These are phyloP conservation scores for Epichloe brachyelytri DNA, from an alignment of 2,329 filamentous ascomycete genomes.

Conservation along the genomic window DNA sequence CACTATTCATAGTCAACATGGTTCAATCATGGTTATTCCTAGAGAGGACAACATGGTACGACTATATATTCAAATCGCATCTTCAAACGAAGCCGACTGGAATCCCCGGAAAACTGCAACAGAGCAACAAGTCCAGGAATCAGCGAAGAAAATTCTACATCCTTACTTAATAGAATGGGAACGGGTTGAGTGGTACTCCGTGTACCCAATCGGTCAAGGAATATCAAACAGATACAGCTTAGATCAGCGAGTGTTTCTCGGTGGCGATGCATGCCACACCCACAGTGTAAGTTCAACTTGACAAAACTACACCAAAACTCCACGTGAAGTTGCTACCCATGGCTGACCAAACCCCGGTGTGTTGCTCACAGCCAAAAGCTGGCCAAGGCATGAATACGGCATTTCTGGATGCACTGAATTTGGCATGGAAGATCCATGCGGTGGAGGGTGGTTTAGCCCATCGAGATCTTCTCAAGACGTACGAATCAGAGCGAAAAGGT, in stretches of 20 bases:
- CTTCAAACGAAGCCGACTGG: slow-evolving; percentile 47
- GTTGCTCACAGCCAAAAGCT: slow-evolving; percentile 50
- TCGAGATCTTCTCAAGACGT: slow-evolving; percentile 65
- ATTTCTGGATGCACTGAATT: slow-evolving; percentile 70
- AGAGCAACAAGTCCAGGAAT: slow-evolving; percentile 48
- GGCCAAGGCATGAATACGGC: slow-evolving; percentile 73
- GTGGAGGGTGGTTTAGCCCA: slow-evolving; percentile 74
- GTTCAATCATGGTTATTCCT: slow-evolving; percentile 71
- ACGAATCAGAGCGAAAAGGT: slow-evolving; percentile 73
- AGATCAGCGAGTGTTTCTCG: slow-evolving; percentile 59
- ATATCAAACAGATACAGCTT: slow-evolving; percentile 56
- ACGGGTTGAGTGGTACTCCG: slow-evolving; percentile 59
- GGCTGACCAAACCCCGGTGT: not conserved
- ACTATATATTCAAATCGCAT: slow-evolving; percentile 55
- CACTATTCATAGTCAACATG: slow-evolving; percentile 60
- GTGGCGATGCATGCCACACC: slow-evolving; percentile 68
- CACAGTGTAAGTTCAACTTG: slow-evolving; percentile 44
- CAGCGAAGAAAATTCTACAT: slow-evolving; percentile 50
- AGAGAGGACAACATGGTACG: slow-evolving; percentile 56
- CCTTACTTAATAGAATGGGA: slow-evolving; percentile 59
- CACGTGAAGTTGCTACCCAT: not conserved
- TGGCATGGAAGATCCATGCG: slow-evolving; percentile 92
- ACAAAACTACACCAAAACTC: not conserved
- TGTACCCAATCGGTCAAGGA: slow-evolving; percentile 65
- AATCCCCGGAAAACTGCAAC: slow-evolving; percentile 51